phyloP scores from a whole-genome alignment of 345 rosid genomes.

The Limnanthes douglasii region DNA sequence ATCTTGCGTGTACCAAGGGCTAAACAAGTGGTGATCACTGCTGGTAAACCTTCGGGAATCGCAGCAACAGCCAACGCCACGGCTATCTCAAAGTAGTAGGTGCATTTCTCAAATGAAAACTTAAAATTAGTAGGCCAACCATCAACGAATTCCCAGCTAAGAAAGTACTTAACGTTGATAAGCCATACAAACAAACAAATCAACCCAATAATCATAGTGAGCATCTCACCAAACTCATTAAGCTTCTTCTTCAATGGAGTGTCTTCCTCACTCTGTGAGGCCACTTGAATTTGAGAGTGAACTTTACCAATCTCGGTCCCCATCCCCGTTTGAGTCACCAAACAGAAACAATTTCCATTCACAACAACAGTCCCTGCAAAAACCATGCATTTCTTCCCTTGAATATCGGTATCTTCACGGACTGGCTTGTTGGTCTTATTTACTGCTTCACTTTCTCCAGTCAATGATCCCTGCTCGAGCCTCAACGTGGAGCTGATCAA shows the following conservation, averaged over 20 bases:
- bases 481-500: conserved; percentile 70
- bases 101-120: conserved; percentile 94
- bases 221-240: conserved; percentile 73
- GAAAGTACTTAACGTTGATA: conserved; percentile 83
- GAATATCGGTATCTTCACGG: conserved; percentile 55
- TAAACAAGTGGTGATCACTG: conserved; percentile 90
- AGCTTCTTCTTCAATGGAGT: conserved; percentile 90
- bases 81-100: conserved; percentile 95
- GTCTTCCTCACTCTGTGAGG: conserved; percentile 70
- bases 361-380: conserved; percentile 89
- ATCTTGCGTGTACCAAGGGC: conserved; percentile 93
- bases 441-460: conserved; percentile 91
- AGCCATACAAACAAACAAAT: conserved; percentile 87
- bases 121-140: conserved; percentile 84
- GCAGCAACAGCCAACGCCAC: conserved; percentile 97
- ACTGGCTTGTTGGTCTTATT: conserved; percentile 60
- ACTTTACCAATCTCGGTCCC: conserved; percentile 78
- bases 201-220: conserved; percentile 71
- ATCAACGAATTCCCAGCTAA: conserved; percentile 83
- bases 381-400: conserved; percentile 77
- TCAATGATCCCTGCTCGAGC: conserved; percentile 80
- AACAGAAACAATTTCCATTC: conserved; percentile 68
- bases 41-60: conserved; percentile 94
- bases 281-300: conserved; percentile 91
- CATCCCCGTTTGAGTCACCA: conserved; percentile 80